phyloP scores from a whole-genome alignment of 1,284 basidiomycete genomes.

The Cystobasidium slooffiae region DNA sequence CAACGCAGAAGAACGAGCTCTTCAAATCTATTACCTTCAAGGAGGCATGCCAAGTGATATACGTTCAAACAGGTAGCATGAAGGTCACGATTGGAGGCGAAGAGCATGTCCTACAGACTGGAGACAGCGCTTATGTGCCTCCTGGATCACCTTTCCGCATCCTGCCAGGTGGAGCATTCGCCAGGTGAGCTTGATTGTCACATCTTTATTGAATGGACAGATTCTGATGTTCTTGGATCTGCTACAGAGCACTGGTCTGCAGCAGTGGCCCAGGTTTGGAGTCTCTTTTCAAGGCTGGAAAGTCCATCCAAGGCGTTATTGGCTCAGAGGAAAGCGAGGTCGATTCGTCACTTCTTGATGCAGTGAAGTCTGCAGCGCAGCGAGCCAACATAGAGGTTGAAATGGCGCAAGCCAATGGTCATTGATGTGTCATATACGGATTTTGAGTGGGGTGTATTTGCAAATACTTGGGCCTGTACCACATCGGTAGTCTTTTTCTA shows the following conservation, averaged over 20 bases:
- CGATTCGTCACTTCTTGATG: not conserved
- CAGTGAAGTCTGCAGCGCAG: not conserved
- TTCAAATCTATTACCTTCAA: conserved; percentile 16
- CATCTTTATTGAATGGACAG: not conserved
- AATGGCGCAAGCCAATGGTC: not conserved
- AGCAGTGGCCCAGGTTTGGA: conserved; percentile 5
- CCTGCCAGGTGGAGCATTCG: conserved; percentile 1
- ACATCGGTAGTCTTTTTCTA: no score
- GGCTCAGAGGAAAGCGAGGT: not conserved
- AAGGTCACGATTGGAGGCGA: conserved; percentile 2
- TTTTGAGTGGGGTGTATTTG: no score
- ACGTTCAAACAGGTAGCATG: conserved; percentile 13
- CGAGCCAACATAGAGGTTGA: conserved; percentile 1
- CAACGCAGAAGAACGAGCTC: conserved; percentile 1
- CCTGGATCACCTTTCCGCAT: conserved; percentile 15
- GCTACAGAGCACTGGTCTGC: conserved; percentile 1
- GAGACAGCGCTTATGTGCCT: conserved; percentile 24
- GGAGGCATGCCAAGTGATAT: conserved; percentile 6
- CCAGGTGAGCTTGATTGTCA: not conserved
- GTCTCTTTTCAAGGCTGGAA: not conserved
- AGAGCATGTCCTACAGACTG: conserved; percentile 10
- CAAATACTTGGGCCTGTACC: no score
- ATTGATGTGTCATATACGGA: not conserved
- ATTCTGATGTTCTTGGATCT: not conserved
- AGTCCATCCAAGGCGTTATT: conserved; percentile 2